phyloP scores from a whole-genome alignment of 2,329 filamentous ascomycete genomes.

The Stemphylium lycopersici region DNA sequence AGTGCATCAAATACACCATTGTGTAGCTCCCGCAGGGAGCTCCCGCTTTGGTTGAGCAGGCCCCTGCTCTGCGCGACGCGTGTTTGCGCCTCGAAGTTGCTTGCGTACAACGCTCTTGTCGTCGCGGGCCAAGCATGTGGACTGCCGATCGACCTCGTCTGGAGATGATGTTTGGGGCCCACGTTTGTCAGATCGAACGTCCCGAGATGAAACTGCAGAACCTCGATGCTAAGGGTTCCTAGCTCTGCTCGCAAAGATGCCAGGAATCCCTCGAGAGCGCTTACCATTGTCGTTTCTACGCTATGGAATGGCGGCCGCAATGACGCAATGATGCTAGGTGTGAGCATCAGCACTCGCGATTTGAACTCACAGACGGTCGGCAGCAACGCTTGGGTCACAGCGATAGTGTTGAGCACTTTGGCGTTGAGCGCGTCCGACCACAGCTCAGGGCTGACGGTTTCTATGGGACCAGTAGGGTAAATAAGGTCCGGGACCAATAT shows the following conservation, averaged over 20 bases:
- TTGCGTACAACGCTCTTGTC: slow-evolving; percentile 43
- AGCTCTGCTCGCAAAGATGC: slow-evolving; percentile 81
- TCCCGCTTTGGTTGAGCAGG: slow-evolving; percentile 64
- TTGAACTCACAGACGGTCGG: slow-evolving; percentile 59
- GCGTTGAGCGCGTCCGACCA: slow-evolving; percentile 93
- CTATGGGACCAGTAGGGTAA: slow-evolving; percentile 84
- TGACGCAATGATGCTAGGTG: slow-evolving; percentile 79
- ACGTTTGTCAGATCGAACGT: slow-evolving; percentile 83
- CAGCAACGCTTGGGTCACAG: slow-evolving; percentile 86
- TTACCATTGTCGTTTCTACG: slow-evolving; percentile 83
- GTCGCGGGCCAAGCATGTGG: slow-evolving; percentile 47
- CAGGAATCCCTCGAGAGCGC: slow-evolving; percentile 85
- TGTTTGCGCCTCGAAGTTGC: slow-evolving; percentile 48
- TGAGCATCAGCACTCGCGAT: slow-evolving; percentile 76
- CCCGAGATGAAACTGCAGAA: slow-evolving; percentile 88
- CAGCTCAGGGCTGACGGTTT: slow-evolving; percentile 79
- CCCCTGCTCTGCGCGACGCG: slow-evolving; percentile 57
- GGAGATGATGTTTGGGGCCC: slow-evolving; percentile 51
- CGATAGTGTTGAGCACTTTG: slow-evolving; percentile 85
- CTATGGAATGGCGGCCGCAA: slow-evolving; percentile 81
- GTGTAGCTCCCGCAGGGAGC: slow-evolving; percentile 78
- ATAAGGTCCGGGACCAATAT: slow-evolving; percentile 79
- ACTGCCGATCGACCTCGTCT: slow-evolving; percentile 41
- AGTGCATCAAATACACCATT: slow-evolving; percentile 90
- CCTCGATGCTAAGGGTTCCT: slow-evolving; percentile 73